Evolutionary conservation across 1,284 basidiomycete species (phyloP), one percentile per base, ranked within the genome.

Genomic region (Ustilago crameri): DNA sequence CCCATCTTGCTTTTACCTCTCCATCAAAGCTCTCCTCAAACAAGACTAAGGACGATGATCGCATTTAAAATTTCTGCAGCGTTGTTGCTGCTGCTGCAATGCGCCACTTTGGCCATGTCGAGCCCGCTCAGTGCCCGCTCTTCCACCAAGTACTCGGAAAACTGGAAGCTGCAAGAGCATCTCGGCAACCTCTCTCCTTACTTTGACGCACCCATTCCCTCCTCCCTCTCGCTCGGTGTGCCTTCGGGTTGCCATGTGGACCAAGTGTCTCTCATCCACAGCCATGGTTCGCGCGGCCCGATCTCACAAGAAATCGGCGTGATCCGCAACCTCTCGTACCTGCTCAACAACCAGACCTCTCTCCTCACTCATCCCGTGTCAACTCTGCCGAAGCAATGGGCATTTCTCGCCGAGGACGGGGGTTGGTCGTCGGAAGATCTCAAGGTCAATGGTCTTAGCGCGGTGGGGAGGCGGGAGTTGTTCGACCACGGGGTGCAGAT

Each of bases 401-500:
- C 72, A 43, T 87, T 87, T 74, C 78, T 87, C 30, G 37, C 55
- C 3, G 15, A 49, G 10, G 84, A 85, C 64, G 64, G 84, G 22
- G 62, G 85, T 10, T 87, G 87, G 78, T 80, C 75, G 41, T 35
- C 56, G 1, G 26, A 24, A 24, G 76, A 80, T 20, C 75, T 86
- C 2, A 83, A 84, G 10, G 81, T 83, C 47, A 82, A 87, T 62
- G 83, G 86, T 60, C 79, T 87, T 20, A 86, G 86, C 24, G 61
- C 84, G 2, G 70, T 84, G 4, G 87, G 86, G 0, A 75, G 86
- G 5, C 58, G 74, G 54, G 81, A 86, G 60, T 81, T 86, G 27
- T 87, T 87, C 69, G 68, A 85, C 26, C 86, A 87, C 51, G 86
- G 86, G 12, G 84, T 86, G 10, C 74, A 83, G n/a, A 84, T 86